Evolutionary conservation across 768 basidiomycete genomes (phyloP).

Genomic region (Termitomyces sp.): DNA sequence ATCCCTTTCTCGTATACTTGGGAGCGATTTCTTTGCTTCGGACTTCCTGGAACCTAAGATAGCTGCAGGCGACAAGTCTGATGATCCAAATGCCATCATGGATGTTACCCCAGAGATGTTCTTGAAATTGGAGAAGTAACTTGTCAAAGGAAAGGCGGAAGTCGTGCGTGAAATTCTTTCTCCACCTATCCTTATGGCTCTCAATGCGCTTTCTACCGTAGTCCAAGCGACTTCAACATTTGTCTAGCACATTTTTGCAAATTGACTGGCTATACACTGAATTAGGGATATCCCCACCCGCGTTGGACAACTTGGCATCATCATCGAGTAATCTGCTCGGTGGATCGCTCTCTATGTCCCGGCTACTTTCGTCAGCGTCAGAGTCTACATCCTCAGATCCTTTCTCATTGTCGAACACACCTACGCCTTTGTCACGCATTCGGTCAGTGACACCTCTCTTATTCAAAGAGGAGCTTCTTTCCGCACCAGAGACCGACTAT

Average conservation of each 20-base stretch:
- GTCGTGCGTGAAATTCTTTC: conserved; percentile 43
- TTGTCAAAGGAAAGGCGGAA: conserved; percentile 82
- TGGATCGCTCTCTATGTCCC: conserved; percentile 23
- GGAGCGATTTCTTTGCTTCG: conserved; percentile 46
- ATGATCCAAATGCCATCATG: conserved; percentile 37
- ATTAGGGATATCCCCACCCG: conserved; percentile 66
- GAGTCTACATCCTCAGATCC: conserved; percentile 37
- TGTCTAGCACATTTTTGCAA: conserved; percentile 61
- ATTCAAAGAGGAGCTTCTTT: conserved; percentile 26
- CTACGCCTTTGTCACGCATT: conserved; percentile 41
- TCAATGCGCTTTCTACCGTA: conserved; percentile 19
- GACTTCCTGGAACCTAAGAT: conserved; percentile 48
- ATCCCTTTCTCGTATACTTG: conserved; percentile 53
- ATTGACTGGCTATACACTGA: conserved; percentile 82
- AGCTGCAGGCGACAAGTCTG: conserved; percentile 33
- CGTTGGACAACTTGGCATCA: conserved; percentile 38
- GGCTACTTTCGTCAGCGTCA: conserved; percentile 28
- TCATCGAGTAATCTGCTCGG: conserved; percentile 17
- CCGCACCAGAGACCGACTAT: conserved; percentile 38
- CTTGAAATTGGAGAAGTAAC: conserved; percentile 74
- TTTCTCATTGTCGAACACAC: conserved; percentile 44
- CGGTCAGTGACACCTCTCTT: conserved; percentile 29
- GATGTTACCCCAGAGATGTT: conserved; percentile 83
- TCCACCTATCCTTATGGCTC: neutral
- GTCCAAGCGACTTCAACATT: conserved; percentile 61